Percentiles rank a stretch among this genome's conserved stretches.
Evolutionary conservation across 495 filamentous ascomycete species (phyloP).

Genomic region (Cercophora scortea): DNA sequence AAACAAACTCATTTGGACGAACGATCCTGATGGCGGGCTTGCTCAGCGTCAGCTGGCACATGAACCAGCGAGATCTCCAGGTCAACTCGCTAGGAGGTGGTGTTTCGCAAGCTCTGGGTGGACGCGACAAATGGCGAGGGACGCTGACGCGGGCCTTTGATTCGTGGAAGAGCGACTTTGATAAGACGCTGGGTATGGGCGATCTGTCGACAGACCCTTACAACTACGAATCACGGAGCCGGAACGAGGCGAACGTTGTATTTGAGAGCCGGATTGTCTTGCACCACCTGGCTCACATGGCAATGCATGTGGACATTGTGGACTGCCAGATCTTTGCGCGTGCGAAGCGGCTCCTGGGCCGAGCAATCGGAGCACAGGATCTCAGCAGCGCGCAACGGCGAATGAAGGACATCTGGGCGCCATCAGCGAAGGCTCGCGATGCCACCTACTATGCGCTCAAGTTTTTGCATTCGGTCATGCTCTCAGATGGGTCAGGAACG

Average conservation of each 20-base stretch:
- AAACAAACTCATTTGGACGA: conserved; percentile 92
- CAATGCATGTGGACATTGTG: conserved; percentile 95
- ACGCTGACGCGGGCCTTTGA: conserved; percentile 86
- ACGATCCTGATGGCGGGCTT: conserved; percentile 92
- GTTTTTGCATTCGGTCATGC: conserved; percentile 73
- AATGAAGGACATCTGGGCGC: conserved; percentile 87
- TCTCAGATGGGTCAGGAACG: conserved; percentile 40
- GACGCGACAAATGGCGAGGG: conserved; percentile 86
- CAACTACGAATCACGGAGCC: conserved; percentile 31
- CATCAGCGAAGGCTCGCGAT: conserved; percentile 83
- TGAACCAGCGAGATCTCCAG: conserved; percentile 95
- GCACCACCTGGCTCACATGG: conserved; percentile 94
- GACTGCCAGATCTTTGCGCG: conserved; percentile 95
- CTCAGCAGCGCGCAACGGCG: conserved; percentile 70
- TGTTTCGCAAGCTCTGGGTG: conserved; percentile 69
- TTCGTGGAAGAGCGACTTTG: conserved; percentile 90
- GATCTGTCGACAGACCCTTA: conserved; percentile 38
- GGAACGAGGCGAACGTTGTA: conserved; percentile 62
- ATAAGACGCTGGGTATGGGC: conserved; percentile 56
- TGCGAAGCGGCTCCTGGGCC: conserved; percentile 73
- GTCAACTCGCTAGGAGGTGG: conserved; percentile 76
- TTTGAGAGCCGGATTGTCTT: conserved; percentile 83
- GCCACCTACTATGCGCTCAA: conserved; percentile 89
- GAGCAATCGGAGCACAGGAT: conserved; percentile 76
- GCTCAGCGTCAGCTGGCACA: conserved; percentile 92